phyloP scores from a whole-genome alignment of 441 rosid species.

The Raphanus hybrid region DNA sequence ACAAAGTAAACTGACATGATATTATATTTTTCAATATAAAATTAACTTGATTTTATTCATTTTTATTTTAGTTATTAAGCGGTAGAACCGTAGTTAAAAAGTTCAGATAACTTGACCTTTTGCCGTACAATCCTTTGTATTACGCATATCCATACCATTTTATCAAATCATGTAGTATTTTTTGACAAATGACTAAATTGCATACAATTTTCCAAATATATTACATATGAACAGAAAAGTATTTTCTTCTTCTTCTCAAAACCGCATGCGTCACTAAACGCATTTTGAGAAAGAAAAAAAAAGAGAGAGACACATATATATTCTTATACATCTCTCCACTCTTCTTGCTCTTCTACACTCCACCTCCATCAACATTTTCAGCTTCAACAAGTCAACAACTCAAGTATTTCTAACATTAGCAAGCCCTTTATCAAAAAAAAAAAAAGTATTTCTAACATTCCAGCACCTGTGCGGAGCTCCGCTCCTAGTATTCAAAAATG shows the following conservation, averaged over 20 bases:
- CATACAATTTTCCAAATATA: background rate
- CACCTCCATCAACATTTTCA: too few relatives aligned
- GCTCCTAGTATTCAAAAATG: too few relatives aligned
- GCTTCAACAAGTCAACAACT: too few relatives aligned
- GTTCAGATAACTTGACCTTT: background rate
- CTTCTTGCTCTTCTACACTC: too few relatives aligned
- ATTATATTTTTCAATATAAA: too few relatives aligned
- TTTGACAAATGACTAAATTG: too few relatives aligned
- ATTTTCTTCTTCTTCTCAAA: background rate
- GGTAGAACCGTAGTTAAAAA: background rate
- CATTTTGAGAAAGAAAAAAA: background rate
- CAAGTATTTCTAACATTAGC: too few relatives aligned
- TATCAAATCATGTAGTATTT: background rate
- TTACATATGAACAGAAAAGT: background rate
- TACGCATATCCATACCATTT: background rate
- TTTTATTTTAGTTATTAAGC: background rate
- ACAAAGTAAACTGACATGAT: background rate
- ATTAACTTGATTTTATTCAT: background rate
- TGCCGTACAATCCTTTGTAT: background rate
- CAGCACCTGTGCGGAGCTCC: too few relatives aligned
- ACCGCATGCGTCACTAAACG: background rate
- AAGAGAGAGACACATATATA: background rate
- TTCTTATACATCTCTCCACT: background rate
- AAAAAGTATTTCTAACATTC: too few relatives aligned
- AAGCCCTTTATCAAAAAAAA: too few relatives aligned